phyloP scores from a whole-genome alignment of 2,329 filamentous ascomycete species.

The Phyllosticta ampelicida region DNA sequence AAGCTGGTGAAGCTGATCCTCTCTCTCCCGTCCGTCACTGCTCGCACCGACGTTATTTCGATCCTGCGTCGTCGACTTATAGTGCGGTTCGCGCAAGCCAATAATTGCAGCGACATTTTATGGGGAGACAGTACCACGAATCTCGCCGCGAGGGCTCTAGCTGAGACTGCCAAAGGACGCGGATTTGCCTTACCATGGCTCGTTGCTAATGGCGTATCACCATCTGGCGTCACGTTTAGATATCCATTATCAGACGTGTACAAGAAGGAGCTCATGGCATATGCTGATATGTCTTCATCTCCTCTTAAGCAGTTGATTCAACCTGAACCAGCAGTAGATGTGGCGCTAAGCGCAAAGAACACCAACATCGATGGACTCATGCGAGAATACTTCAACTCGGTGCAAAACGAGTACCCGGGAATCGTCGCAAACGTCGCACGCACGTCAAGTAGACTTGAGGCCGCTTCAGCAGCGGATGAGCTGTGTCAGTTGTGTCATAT shows the following conservation, averaged over 20 bases:
- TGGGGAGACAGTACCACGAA: constrained; percentile 81
- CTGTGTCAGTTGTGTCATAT: constrained; percentile 60
- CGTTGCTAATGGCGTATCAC: constrained; percentile 61
- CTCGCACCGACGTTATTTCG: constrained; percentile 60
- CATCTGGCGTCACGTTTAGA: constrained; percentile 51
- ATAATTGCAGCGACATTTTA: constrained; percentile 58
- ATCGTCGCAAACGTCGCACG: constrained; percentile 93
- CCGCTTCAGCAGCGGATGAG: constrained; percentile 22
- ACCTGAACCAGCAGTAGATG: constrained; percentile 23
- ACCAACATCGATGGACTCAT: constrained; percentile 88
- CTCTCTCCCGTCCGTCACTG: constrained; percentile 60
- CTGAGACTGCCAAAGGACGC: constrained; percentile 83
- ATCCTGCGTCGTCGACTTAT: constrained; percentile 65
- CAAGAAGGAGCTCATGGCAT: constrained; percentile 65
- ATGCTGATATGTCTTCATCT: constrained; percentile 45
- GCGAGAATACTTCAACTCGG: constrained; percentile 74
- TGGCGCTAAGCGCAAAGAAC: constrained; percentile 55
- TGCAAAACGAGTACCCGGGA: constrained; percentile 76
- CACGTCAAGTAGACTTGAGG: constrained; percentile 71
- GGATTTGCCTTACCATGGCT: constrained; percentile 76
- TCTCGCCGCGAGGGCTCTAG: constrained; percentile 73
- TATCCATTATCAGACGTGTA: constrained; percentile 80
- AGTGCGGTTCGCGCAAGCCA: constrained; percentile 49
- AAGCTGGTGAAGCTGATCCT: constrained; percentile 45
- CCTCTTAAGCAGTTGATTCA: constrained; percentile 38